Evolutionary conservation across 495 filamentous ascomycete genomes (phyloP).

Genomic region (Beverwykella pulmonaria): DNA sequence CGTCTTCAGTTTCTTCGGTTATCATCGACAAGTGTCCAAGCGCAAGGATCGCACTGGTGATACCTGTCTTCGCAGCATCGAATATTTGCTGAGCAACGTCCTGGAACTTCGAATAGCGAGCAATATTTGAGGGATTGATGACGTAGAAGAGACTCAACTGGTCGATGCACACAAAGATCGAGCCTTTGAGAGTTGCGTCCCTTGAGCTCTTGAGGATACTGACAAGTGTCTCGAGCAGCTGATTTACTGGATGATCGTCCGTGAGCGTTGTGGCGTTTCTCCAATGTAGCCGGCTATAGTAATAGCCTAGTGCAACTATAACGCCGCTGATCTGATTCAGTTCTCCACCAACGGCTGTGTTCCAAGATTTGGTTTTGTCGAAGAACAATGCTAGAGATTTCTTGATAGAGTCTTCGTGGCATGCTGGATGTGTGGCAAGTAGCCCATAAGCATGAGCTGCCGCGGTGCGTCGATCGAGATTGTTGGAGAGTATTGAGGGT

Average conservation of each 20-base stretch:
- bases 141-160: constrained; percentile 74
- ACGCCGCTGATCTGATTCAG: constrained; percentile 64
- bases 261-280: constrained; percentile 35
- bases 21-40: constrained; percentile 69
- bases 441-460: constrained; percentile 77
- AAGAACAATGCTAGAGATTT: constrained; percentile 51
- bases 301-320: constrained; percentile 59
- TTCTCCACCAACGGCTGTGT: constrained; percentile 61
- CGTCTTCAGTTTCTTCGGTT: constrained; percentile 49
- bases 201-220: constrained; percentile 54
- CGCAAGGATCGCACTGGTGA: constrained; percentile 75
- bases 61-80: constrained; percentile 72
- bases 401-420: constrained; percentile 44
- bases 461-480: constrained; percentile 61
- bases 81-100: constrained; percentile 61
- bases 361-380: constrained; percentile 53
- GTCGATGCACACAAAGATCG: constrained; percentile 66
- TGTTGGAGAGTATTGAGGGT: constrained; percentile 67
- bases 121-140: constrained; percentile 50
- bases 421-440: constrained; percentile 65
- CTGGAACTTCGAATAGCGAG: constrained; percentile 45
- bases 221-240: constrained; percentile 50
- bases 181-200: constrained; percentile 61
- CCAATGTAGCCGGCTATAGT: constrained; percentile 62
- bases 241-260: constrained; percentile 44